phyloP scores from a whole-genome alignment of 352 stramenopile species.

The Phytopythium helicoides region DNA sequence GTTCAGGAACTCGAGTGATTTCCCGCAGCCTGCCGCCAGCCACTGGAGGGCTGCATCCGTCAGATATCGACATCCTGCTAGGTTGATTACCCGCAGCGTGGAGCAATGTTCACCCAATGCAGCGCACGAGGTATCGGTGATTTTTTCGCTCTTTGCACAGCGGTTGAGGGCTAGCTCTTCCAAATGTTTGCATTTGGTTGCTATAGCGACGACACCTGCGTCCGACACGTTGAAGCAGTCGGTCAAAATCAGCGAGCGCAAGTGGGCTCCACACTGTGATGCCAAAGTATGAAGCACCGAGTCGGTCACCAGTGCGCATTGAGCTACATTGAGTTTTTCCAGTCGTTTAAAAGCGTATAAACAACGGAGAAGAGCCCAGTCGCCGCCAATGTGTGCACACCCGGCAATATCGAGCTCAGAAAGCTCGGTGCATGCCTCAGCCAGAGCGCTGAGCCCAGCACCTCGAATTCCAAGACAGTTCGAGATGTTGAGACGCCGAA shows the following conservation, averaged over 20 bases:
- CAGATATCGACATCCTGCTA: slow-evolving; percentile 85
- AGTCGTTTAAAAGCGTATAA: slow-evolving; percentile 56
- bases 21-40: slow-evolving; percentile 75
- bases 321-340: slow-evolving; percentile 58
- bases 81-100: slow-evolving; percentile 47
- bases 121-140: slow-evolving; percentile 89
- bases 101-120: slow-evolving; percentile 71
- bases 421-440: slow-evolving; percentile 47
- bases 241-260: slow-evolving; percentile 71
- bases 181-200: slow-evolving; percentile 66
- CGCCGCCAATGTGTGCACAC: slow-evolving; percentile 44
- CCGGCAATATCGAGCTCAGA: slow-evolving; percentile 43
- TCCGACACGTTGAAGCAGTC: slow-evolving; percentile 86
- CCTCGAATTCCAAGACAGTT: slow-evolving; percentile 40
- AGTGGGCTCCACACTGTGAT: slow-evolving; percentile 45
- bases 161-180: slow-evolving; percentile 69
- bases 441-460: slow-evolving; percentile 60
- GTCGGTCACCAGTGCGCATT: slow-evolving; percentile 84
- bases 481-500: slow-evolving; percentile 58
- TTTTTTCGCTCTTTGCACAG: slow-evolving; percentile 48
- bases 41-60: slow-evolving; percentile 90
- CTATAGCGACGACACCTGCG: slow-evolving; percentile 78
- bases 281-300: slow-evolving; percentile 80
- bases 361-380: slow-evolving; percentile 72
- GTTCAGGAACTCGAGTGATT: slow-evolving; percentile 69